Conservation (phyloP, 2,329 filamentous ascomycete genomes). For the Venturia asperata region DNA sequence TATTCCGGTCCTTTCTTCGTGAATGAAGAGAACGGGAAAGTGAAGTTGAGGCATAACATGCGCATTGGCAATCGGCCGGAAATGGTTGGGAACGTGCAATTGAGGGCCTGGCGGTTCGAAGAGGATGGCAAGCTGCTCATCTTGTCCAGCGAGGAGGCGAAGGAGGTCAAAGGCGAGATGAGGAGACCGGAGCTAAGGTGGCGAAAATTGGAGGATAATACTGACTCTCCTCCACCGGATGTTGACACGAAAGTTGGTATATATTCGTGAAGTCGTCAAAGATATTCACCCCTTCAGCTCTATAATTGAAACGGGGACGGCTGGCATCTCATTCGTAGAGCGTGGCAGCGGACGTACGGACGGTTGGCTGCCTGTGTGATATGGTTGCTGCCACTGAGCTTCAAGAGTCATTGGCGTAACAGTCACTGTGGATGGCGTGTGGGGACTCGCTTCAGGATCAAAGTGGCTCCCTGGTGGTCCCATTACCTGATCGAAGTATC, state of each 20-base stretch:
- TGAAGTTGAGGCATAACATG: constrained; percentile 16
- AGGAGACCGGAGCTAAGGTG: constrained; percentile 9
- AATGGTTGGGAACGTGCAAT: constrained; percentile 11
- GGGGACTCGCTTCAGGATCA: background rate
- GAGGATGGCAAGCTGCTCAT: constrained; percentile 17
- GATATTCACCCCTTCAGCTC: background rate
- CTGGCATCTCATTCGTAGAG: background rate
- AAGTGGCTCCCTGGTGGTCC: background rate
- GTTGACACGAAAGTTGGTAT: background rate
- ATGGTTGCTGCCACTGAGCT: background rate
- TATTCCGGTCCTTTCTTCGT: constrained; percentile 21
- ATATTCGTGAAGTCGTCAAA: background rate
- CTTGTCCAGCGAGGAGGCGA: constrained; percentile 15
- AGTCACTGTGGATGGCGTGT: background rate
- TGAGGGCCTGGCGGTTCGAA: constrained; percentile 18
- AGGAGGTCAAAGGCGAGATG: constrained; percentile 4
- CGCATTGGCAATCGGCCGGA: constrained; percentile 13
- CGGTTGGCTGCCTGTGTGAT: background rate
- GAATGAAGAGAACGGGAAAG: constrained; percentile 17
- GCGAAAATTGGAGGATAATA: constrained; percentile 1
- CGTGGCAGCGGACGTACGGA: background rate
- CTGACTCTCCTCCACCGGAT: background rate
- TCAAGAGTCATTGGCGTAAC: background rate
- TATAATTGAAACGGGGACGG: background rate
- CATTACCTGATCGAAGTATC: background rate